Percentiles rank a stretch among this genome's conserved stretches.
Conservation (phyloP, 148 eudicot species). For the Rhododendron williamsianum region DNA sequence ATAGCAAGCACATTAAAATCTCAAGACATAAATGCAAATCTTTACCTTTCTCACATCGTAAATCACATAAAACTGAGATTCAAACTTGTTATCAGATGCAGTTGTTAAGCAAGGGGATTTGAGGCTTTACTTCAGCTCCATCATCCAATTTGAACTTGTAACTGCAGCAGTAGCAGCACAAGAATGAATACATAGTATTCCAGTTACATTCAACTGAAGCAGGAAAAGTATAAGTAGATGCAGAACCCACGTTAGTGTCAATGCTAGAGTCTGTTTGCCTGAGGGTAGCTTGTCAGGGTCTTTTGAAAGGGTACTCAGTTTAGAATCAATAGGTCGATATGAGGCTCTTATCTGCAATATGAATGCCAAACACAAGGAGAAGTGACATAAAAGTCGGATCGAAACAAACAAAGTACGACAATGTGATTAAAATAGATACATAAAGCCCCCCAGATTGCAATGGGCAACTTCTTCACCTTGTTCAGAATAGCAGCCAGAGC, state of each 20-base stretch:
- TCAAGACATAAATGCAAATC: constrained; percentile 3
- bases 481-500: constrained; percentile 64
- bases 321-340: constrained; percentile 72
- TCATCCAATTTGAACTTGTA: constrained; percentile 95
- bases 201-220: constrained; percentile 3
- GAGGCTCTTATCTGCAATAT: constrained; percentile 71
- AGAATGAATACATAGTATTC: constrained; percentile 9
- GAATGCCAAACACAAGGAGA: not conserved
- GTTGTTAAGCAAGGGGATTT: constrained; percentile 82
- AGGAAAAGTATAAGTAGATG: not conserved
- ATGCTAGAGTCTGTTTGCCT: constrained; percentile 83
- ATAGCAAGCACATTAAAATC: not conserved
- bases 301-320: constrained; percentile 65
- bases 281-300: constrained; percentile 86
- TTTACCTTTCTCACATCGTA: constrained; percentile 88
- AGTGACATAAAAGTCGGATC: not conserved
- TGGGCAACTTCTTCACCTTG: constrained; percentile 41
- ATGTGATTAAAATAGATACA: not conserved
- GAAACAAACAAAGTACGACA: not conserved
- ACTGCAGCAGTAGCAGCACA: constrained; percentile 44
- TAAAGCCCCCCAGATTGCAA: not conserved
- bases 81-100: constrained; percentile 88
- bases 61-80: constrained; percentile 96
- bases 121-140: constrained; percentile 83
- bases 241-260: constrained; percentile 70